phyloP scores from a whole-genome alignment of 2,329 filamentous ascomycete genomes.

The Paecilomyces dactylethromorphus region DNA sequence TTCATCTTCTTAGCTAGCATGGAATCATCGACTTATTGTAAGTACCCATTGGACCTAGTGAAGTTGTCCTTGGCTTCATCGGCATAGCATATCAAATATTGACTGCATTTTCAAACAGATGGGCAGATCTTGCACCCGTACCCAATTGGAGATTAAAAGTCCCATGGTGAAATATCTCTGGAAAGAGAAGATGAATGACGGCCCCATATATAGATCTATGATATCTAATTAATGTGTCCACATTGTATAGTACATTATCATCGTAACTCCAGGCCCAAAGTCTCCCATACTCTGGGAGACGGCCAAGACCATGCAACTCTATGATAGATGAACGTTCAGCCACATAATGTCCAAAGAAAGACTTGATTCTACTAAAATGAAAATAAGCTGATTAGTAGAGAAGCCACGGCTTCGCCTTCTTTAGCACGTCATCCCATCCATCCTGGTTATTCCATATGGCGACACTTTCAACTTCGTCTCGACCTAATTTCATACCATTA shows the following conservation, averaged over 20 bases:
- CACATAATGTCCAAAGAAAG: neutral
- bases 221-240: neutral
- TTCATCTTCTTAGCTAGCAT: constrained; percentile 33
- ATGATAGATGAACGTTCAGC: neutral
- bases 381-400: constrained; percentile 18
- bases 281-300: neutral
- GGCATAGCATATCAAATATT: neutral
- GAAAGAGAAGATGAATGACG: neutral
- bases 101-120: constrained; percentile 13
- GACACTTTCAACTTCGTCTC: constrained; percentile 30
- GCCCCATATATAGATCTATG: neutral
- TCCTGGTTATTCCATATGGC: constrained; percentile 30
- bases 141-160: constrained; percentile 24
- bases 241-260: neutral
- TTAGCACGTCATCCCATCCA: constrained; percentile 30
- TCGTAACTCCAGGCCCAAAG: neutral
- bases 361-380: neutral
- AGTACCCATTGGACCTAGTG: constrained; percentile 6
- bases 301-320: neutral
- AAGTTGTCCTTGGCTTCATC: neutral
- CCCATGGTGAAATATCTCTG: neutral
- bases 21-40: constrained; percentile 29
- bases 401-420: constrained; percentile 28
- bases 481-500: constrained; percentile 30
- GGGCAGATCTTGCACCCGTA: constrained; percentile 30